Evolutionary conservation across 768 basidiomycete species (phyloP), one percentile per base, ranked within the genome.

Genomic region (Leucosporidium creatinivorum): DNA sequence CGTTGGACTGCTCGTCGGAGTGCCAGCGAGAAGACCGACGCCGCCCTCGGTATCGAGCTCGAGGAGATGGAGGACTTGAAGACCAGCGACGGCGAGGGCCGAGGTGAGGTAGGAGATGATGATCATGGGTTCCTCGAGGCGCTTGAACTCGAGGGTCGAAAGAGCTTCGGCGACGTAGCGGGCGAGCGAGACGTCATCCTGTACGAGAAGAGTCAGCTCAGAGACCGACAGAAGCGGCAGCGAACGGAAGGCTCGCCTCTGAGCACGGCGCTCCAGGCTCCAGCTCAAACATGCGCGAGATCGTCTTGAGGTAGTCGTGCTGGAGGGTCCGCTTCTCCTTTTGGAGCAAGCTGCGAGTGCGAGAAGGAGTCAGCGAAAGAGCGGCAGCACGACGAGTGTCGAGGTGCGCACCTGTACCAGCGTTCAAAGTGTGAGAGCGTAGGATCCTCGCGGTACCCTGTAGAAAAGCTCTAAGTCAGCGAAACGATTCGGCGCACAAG

Each of bases 131-230:
- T 98, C 96, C 78, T 99, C 96, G 73, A 89, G 87, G 0, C 91
- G 90, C 80, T 92, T 97, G 81, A 93, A 98, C 44, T 98, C 93
- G 68, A 99, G 85, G 0, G 87, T 81, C 1, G 93, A 84, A 66
- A 98, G 87, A 75, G 97, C 97, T 77, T 98, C 96, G 0, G 91
- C 87, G 85, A 97, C 89, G 79, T 92, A 99, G 63, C 93, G 87
- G 6, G 83, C 83, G 76, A 97, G 91, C 58, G 88, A 85, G 62
- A 93, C 82, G 74, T 96, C 89, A 68, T 88, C 85, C 87, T 93
- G 70, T 31, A n/a, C 30, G 19, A 39, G 18, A 6, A 4, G 4
- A 18, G 25, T 6, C 10, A 5, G 30, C 31, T 66, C 48, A 65
- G 54, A 19, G 36, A 23, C 25, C 18, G n/a, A 48, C 21, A 7